Evolutionary conservation across 31 red algal genomes (phyloP).

Genomic region (Porphyra umbilicalis): DNA sequence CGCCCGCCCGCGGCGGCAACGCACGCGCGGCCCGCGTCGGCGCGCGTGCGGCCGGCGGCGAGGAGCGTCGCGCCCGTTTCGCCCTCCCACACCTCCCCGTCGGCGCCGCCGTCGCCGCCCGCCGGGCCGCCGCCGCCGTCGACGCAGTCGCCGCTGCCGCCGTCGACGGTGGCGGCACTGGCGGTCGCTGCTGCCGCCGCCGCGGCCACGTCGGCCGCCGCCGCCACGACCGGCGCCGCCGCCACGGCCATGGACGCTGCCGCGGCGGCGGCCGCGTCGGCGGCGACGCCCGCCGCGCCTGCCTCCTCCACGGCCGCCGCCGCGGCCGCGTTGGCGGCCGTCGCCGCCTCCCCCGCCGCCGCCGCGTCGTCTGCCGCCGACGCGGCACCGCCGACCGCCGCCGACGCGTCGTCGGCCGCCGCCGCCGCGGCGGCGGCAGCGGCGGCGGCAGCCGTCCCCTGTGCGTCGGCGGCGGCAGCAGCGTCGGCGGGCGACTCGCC

Average conservation of each 20-base stretch:
- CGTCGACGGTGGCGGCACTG: not conserved
- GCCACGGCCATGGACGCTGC: not conserved
- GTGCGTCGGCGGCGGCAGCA: not conserved
- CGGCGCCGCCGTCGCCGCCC: not conserved
- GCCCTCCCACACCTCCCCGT: not conserved
- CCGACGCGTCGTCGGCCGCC: not conserved
- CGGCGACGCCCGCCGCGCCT: not conserved
- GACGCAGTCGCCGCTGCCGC: not conserved
- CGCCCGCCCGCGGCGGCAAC: not conserved
- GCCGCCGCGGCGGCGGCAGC: not conserved
- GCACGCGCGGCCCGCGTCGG: not conserved
- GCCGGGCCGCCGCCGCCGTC: not conserved
- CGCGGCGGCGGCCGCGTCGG: too few species aligned
- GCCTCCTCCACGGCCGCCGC: not conserved
- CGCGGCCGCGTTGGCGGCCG: not conserved
- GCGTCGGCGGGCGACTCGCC: not conserved
- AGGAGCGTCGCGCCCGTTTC: not conserved
- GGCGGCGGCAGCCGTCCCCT: too few species aligned
- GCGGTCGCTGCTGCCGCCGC: not conserved
- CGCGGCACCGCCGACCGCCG: not conserved
- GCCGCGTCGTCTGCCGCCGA: not conserved
- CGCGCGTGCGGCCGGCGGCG: not conserved
- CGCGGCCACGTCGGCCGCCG: not conserved
- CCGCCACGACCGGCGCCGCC: not conserved
- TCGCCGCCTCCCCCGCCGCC: not conserved